phyloP scores from a whole-genome alignment of 2,329 filamentous ascomycete genomes.

The Pseudonectria foliicola region DNA sequence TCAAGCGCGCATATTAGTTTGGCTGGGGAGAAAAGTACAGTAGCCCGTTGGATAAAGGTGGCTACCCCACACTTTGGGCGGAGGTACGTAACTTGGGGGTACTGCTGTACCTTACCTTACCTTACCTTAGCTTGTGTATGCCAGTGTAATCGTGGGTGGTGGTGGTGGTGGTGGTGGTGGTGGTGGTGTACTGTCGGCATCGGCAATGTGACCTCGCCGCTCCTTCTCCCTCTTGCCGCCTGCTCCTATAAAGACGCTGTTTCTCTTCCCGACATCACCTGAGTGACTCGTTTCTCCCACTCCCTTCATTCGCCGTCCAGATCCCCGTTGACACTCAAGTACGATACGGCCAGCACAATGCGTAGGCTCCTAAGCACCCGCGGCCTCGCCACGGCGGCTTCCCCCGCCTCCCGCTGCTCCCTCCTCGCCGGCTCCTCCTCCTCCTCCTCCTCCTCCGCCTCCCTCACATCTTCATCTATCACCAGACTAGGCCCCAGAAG shows the following conservation, averaged over 20 bases:
- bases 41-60: too few relatives aligned
- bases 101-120: too few relatives aligned
- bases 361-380: slow-evolving; percentile 37
- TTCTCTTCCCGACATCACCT: background rate
- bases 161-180: too few relatives aligned
- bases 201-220: background rate
- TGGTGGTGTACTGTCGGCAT: too few relatives aligned
- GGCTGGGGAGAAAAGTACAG: too few relatives aligned
- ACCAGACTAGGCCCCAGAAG: slow-evolving; percentile 30
- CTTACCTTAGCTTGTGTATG: too few relatives aligned
- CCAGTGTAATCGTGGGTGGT: too few relatives aligned
- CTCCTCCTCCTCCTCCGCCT: slow-evolving; percentile 22
- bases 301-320: background rate
- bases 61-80: slow-evolving; percentile 9
- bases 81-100: too few relatives aligned
- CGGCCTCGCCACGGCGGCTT: slow-evolving; percentile 29
- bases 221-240: background rate
- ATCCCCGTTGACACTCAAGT: too few relatives aligned
- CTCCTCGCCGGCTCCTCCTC: slow-evolving; percentile 19
- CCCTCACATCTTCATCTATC: slow-evolving; percentile 17
- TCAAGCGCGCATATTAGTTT: background rate
- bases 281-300: background rate
- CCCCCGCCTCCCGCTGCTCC: slow-evolving; percentile 25
- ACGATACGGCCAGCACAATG: slow-evolving; percentile 31
- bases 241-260: too few relatives aligned